Percentiles rank a stretch among this genome's conserved stretches.
Conservation (phyloP, 176 grass and related monocot genomes). For the bread wheat (Triticum aestivum) region IWGSC_CS_RefSeq_v2.1 NC_057813.1:630838097-630838596, state of each 20-base stretch:
- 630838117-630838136: too few relatives aligned
- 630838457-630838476: not conserved
- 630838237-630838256: too few relatives aligned
- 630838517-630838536: not conserved
- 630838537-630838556: not conserved
- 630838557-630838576: not conserved
- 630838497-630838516: not conserved
- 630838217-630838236: not conserved
- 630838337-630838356: not conserved
- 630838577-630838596: too few relatives aligned
- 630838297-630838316: not conserved
- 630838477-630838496: too few relatives aligned
- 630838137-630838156: too few relatives aligned
- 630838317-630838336: conserved; percentile 1
- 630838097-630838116: too few relatives aligned
- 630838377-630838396: not conserved
- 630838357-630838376: conserved; percentile 3
- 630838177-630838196: not conserved
- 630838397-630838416: not conserved
- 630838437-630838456: too few relatives aligned
- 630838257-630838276: not conserved
- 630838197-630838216: not conserved
- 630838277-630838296: not conserved
- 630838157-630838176: not conserved
- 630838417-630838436: not conserved